Evolutionary conservation across 2,329 filamentous ascomycete species (phyloP), one percentile per base, ranked within the genome.

Genomic region (Beauveria bassiana): DNA sequence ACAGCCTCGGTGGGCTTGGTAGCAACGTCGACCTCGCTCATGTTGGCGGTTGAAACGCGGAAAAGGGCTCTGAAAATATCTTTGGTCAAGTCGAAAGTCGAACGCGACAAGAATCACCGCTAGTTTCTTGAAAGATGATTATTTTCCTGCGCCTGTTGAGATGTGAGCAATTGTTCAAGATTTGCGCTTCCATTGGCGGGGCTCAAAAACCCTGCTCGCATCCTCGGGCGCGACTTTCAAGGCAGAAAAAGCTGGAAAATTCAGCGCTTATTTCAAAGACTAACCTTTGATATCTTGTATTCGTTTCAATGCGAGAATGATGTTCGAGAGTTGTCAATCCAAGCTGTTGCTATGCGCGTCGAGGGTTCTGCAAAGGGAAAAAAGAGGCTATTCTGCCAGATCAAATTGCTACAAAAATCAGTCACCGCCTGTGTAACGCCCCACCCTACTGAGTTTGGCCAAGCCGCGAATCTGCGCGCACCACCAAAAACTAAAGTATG

Each of bases 1-100:
- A 86, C 68, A 80, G 80, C 63, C 75, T 86, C 31, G 79, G 81
- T 40, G 66, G 67, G 57, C 62, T 63, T 60, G 52, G 40, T 47
- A 14, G 62, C 40, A 31, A 46, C 52, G 45, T 63, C 62, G 40
- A 58, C 57, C 38, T 63, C 62, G 62, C 62, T 63, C 62, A 63
- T 63, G 9, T 54, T 31, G 59, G n/a, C 28, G 14, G n/a, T 54
- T 49, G 26, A 42, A 40, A 59, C 34, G 46, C 45, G 20, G 49
- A 50, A 24, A n/a, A 20, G 20, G 26, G 42, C 22, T 45, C 53
- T 58, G 28, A 24, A 14, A 55, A 47, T n/a, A 16, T 34, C 24
- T 31, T 38, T n/a, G 40, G 40, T 43, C 18, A 16, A 20, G 47
- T n/a, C 28, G 9, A 16, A 18, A 12, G 8, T 20, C 6, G 18